These are phyloP conservation scores for Capsaspora owczarzaki DNA, from an alignment of 78 protist species.

Conservation along the genomic window DNA sequence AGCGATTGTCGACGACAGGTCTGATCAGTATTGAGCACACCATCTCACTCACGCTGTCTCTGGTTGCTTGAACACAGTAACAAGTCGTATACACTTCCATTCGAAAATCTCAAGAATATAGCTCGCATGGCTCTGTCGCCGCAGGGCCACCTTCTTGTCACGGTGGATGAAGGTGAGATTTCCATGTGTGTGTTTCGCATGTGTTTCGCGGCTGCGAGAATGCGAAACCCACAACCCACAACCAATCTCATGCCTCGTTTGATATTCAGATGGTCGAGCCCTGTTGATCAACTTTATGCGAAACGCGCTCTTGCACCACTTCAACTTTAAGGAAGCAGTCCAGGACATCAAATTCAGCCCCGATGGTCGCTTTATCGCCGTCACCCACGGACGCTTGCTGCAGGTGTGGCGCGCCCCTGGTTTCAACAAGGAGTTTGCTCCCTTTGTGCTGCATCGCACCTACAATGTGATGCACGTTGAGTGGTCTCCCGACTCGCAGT, in stretches of 20 bases:
- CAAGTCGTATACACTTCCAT: constrained; percentile 49
- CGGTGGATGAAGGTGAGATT: constrained; percentile 39
- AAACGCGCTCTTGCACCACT: constrained; percentile 27
- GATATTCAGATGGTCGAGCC: constrained; percentile 31
- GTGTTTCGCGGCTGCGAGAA: too few relatives aligned
- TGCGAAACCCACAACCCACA: too few relatives aligned
- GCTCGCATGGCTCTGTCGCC: constrained; percentile 67
- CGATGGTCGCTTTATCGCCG: constrained; percentile 32
- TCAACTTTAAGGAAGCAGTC: constrained; percentile 42
- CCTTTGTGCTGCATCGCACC: constrained; percentile 36
- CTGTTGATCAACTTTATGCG: constrained; percentile 18
- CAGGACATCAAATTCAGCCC: constrained; percentile 39
- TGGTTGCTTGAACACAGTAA: constrained; percentile 12
- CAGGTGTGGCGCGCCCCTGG: constrained; percentile 34
- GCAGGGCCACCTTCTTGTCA: constrained; percentile 51
- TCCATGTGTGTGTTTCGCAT: too few relatives aligned
- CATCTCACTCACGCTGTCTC: neutral
- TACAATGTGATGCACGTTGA: constrained; percentile 21
- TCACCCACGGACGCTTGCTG: constrained; percentile 4
- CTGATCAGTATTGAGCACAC: neutral
- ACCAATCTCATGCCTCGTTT: neutral
- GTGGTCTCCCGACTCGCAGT: constrained; percentile 39
- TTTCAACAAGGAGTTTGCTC: constrained; percentile 14
- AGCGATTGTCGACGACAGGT: neutral
- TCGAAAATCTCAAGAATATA: constrained; percentile 53